Base-by-base conservation (phyloP, 306 rosid genomes). In the Lablab purpureus region DNA sequence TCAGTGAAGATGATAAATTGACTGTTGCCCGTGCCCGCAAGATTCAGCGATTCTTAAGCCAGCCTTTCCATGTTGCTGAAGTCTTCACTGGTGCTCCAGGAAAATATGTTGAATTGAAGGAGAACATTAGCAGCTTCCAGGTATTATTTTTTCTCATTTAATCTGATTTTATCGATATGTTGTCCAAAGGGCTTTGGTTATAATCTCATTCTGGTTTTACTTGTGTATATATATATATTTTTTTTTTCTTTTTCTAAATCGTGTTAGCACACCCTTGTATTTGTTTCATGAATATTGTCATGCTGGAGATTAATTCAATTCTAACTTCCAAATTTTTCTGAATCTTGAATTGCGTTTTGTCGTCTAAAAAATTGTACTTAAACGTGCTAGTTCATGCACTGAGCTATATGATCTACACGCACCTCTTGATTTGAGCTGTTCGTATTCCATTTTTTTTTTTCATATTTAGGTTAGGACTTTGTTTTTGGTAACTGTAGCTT, bases 41-140 rank as follows among this genome's bases (percentile, higher is more conserved):
- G 71, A 95, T 95, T 77, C 64, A 36, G 71, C 70, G 86, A 75
- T 95, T 95, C 92, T 75, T 95, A 79, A 95, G 99, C 69, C 99
- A 95, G 89, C 99, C 99, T 56, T 95, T 95, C 99, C 99, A 95
- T 71, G 99, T 95, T n/a, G 99, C 99, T 21, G 99, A 95, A 83
- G 99, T 95, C 21, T 95, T 95, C 90, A 95, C 99, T 15, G 99
- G 99, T 79, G 99, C 99, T 55, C 96, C 99, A 15, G 99, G 99
- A 46, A 95, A 95, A 82, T 95, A 95, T 3, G 99, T 95, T 37
- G 99, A 95, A 18, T 88, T 95, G 89, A 93, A 93, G 79, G 99
- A 95, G 88, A 90, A 90, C 82, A 75, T 93, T 14, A 49, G 1
- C 80, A 93, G 98, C 73, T 95, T 95, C 94, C 98, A 90, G 99